phyloP scores from a whole-genome alignment of 768 basidiomycete species.

The Lanmaoa pseudosensibilis region DNA sequence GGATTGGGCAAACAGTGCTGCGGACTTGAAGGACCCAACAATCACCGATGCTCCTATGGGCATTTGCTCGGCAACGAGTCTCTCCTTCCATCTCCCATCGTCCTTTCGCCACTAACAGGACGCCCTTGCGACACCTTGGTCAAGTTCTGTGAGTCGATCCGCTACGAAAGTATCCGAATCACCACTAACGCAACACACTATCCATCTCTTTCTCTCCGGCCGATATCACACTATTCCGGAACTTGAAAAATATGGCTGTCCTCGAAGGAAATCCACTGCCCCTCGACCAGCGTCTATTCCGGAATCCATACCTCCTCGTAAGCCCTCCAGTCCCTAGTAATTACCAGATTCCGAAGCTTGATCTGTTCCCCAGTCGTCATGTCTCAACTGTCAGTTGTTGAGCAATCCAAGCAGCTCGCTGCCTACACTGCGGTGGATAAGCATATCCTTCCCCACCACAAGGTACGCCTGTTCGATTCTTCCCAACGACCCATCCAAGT shows the following conservation, averaged over 20 bases:
- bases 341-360: background rate
- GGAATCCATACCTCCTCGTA: slow-evolving; percentile 5
- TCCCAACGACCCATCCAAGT: background rate
- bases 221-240: background rate
- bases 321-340: background rate
- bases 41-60: slow-evolving; percentile 8
- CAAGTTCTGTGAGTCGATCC: slow-evolving; percentile 19
- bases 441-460: slow-evolving; percentile 80
- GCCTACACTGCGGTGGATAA: slow-evolving; percentile 94
- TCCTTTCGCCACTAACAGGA: slow-evolving; percentile 7
- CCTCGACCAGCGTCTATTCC: slow-evolving; percentile 12
- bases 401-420: slow-evolving; percentile 85
- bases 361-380: slow-evolving; percentile 20
- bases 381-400: slow-evolving; percentile 47
- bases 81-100: background rate
- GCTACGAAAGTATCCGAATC: background rate
- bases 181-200: background rate
- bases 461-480: slow-evolving; percentile 47
- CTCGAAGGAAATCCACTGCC: slow-evolving; percentile 11
- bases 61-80: background rate
- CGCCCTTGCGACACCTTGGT: slow-evolving; percentile 10
- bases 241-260: background rate
- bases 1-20: background rate
- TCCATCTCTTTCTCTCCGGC: background rate
- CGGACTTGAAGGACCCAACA: background rate